A percentile compares a stretch with the other conserved stretches of the same genome.
phyloP scores from a whole-genome alignment of 805 yeast genomes.

The Candida schatavii region DNA sequence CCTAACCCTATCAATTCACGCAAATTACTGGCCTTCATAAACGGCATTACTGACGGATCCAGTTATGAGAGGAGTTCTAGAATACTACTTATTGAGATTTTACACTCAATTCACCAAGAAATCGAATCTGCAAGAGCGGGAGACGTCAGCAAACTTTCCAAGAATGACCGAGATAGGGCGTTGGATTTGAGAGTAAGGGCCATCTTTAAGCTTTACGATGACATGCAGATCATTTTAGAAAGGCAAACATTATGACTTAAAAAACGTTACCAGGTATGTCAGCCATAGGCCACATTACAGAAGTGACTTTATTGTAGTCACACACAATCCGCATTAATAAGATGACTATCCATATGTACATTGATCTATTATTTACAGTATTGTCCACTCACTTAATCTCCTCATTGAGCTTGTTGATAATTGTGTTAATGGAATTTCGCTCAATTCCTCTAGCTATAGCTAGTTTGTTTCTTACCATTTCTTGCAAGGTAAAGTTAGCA shows the following conservation, averaged over 20 bases:
- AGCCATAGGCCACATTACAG: too few species aligned
- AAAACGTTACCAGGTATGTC: too few species aligned
- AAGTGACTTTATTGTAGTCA: too few species aligned
- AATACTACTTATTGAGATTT: constrained; percentile 28
- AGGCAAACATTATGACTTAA: not conserved
- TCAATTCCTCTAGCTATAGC: constrained; percentile 30
- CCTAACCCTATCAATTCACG: constrained; percentile 24
- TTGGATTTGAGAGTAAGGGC: constrained; percentile 15
- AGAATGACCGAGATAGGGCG: too few species aligned
- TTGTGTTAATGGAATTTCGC: not conserved
- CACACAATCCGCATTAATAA: too few species aligned
- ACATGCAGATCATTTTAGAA: constrained; percentile 24
- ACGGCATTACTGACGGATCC: constrained; percentile 50
- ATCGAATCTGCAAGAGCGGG: constrained; percentile 15
- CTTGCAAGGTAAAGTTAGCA: constrained; percentile 44
- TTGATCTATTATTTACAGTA: too few species aligned
- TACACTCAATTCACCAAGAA: constrained; percentile 24
- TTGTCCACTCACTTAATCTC: not conserved
- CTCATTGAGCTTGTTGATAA: not conserved
- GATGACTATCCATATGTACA: too few species aligned
- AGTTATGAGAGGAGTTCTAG: constrained; percentile 30
- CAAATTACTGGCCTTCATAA: constrained; percentile 35
- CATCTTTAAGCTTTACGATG: constrained; percentile 23
- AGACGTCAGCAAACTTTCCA: too few species aligned
- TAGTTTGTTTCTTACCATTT: constrained; percentile 42